These are phyloP conservation scores for Penicillium turbatum DNA, from an alignment of 495 filamentous ascomycete genomes.

Conservation along the genomic window DNA sequence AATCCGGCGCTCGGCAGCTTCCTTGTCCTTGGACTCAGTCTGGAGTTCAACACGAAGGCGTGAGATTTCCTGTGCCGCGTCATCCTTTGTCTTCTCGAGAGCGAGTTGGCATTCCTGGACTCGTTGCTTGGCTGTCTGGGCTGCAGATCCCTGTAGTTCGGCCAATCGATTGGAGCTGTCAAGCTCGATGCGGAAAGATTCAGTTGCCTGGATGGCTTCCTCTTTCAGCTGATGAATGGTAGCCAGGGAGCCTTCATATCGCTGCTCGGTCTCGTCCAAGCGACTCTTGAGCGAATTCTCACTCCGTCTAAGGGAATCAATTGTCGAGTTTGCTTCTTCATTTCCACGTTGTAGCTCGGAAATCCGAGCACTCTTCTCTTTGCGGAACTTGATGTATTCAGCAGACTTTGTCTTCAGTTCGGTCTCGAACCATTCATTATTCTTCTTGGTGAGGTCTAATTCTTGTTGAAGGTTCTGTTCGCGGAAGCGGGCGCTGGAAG, in stretches of 20 bases:
- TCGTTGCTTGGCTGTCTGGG: constrained; percentile 71
- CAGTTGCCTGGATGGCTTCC: constrained; percentile 67
- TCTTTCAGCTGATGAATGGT: constrained; percentile 83
- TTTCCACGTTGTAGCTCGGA: constrained; percentile 81
- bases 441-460: constrained; percentile 75
- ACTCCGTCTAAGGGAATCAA: constrained; percentile 71
- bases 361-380: constrained; percentile 86
- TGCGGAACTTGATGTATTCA: constrained; percentile 85
- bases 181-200: constrained; percentile 77
- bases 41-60: constrained; percentile 74
- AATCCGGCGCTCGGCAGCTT: constrained; percentile 63
- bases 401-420: constrained; percentile 84
- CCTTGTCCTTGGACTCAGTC: constrained; percentile 68
- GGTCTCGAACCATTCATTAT: constrained; percentile 85
- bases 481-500: constrained; percentile 74
- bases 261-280: constrained; percentile 77
- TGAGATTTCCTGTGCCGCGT: constrained; percentile 75
- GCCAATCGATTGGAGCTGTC: constrained; percentile 75
- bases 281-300: constrained; percentile 76
- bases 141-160: constrained; percentile 78
- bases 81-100: constrained; percentile 73
- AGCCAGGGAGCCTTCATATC: constrained; percentile 75
- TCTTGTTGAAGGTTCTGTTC: constrained; percentile 87
- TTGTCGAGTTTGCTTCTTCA: constrained; percentile 71
- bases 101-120: constrained; percentile 75